phyloP scores from a whole-genome alignment of 257 asterid species.

The Henckelia pumila region DNA sequence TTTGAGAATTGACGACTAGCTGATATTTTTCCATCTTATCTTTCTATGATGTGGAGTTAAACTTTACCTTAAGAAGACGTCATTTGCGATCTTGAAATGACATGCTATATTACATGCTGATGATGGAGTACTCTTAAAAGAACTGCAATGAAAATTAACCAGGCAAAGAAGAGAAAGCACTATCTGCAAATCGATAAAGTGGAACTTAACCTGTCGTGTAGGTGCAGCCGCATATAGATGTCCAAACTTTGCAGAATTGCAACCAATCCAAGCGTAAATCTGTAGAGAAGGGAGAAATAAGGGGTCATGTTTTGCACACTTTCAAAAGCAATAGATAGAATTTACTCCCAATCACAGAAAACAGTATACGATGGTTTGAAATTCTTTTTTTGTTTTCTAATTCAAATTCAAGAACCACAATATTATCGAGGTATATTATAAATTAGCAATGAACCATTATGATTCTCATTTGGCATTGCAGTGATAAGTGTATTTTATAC shows the following conservation, averaged over 20 bases:
- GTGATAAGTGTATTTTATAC: too few relatives aligned
- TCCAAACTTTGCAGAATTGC: constrained; percentile 81
- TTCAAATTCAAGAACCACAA: neutral
- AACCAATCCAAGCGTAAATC: constrained; percentile 94
- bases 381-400: too few relatives aligned
- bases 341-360: neutral
- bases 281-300: constrained; percentile 23
- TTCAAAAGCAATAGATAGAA: neutral
- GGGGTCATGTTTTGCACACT: neutral
- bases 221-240: constrained; percentile 88
- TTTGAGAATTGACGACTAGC: too few relatives aligned
- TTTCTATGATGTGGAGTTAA: too few relatives aligned
- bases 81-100: too few relatives aligned
- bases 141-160: too few relatives aligned
- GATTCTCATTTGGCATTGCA: neutral
- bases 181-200: too few relatives aligned
- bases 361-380: neutral
- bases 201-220: constrained; percentile 65
- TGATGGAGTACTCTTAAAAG: too few relatives aligned
- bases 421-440: neutral
- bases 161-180: too few relatives aligned
- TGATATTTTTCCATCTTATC: too few relatives aligned
- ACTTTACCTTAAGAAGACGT: too few relatives aligned
- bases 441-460: neutral
- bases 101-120: too few relatives aligned